Conservation (phyloP, 2,329 filamentous ascomycete species). For the Neopestalotiopsis sp. region DNA sequence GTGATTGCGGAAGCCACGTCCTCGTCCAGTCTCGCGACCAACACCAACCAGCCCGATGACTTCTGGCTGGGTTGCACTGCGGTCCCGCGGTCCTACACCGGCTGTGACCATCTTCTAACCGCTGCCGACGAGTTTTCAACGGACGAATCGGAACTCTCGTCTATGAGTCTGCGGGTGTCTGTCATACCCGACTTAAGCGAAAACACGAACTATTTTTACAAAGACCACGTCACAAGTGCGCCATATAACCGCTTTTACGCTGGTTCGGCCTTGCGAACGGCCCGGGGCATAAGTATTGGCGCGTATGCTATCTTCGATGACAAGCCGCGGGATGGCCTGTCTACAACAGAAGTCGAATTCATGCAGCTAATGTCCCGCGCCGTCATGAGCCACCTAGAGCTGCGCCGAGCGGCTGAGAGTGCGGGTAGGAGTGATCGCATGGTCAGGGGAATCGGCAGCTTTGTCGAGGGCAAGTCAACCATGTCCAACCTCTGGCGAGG, state of each 20-base stretch:
- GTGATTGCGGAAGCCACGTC: slow-evolving; percentile 57
- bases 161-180: slow-evolving; percentile 35
- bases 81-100: slow-evolving; percentile 34
- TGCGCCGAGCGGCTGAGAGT: slow-evolving; percentile 16
- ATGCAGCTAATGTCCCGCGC: slow-evolving; percentile 24
- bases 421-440: slow-evolving; percentile 28
- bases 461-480: slow-evolving; percentile 29
- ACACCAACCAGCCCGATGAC: slow-evolving; percentile 19
- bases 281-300: slow-evolving; percentile 26
- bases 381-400: slow-evolving; percentile 25
- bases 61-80: slow-evolving; percentile 36
- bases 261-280: slow-evolving; percentile 24
- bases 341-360: slow-evolving; percentile 16
- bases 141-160: neutral
- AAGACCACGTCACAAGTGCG: slow-evolving; percentile 16
- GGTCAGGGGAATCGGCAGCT: slow-evolving; percentile 30
- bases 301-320: slow-evolving; percentile 22
- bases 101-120: slow-evolving; percentile 38
- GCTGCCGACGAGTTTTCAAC: slow-evolving; percentile 2
- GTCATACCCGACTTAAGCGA: slow-evolving; percentile 40
- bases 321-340: slow-evolving; percentile 19
- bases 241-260: slow-evolving; percentile 28
- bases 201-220: slow-evolving; percentile 35
- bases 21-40: slow-evolving; percentile 39
- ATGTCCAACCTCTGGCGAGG: slow-evolving; percentile 27